phyloP scores from a whole-genome alignment of 495 filamentous ascomycete species.

The Platismatia glauca region DNA sequence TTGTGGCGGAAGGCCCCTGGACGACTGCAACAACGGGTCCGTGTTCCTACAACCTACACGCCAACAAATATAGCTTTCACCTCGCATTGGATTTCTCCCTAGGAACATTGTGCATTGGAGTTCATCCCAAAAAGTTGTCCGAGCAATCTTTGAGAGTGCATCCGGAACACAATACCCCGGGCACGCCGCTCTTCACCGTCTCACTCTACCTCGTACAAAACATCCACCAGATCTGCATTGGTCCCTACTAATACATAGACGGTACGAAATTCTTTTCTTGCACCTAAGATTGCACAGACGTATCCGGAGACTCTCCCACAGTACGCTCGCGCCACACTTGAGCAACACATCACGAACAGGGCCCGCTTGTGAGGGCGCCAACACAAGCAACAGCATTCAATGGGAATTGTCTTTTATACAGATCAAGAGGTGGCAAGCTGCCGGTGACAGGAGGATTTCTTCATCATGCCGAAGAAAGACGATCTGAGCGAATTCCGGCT shows the following conservation, averaged over 20 bases:
- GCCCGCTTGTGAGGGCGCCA: slow-evolving; percentile 13
- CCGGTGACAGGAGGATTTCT: slow-evolving; percentile 20
- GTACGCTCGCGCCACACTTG: neutral
- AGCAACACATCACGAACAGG: neutral
- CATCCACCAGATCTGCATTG: neutral
- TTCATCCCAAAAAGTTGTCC: slow-evolving; percentile 2
- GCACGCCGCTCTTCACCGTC: neutral
- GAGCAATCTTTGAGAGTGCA: slow-evolving; percentile 4
- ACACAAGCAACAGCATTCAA: slow-evolving; percentile 12
- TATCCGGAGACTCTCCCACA: neutral
- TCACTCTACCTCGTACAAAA: neutral
- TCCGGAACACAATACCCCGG: neutral
- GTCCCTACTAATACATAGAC: neutral
- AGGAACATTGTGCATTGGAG: slow-evolving; percentile 12
- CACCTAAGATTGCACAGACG: neutral
- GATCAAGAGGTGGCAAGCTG: slow-evolving; percentile 15
- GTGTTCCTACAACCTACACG: slow-evolving; percentile 7
- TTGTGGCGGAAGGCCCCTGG: slow-evolving; percentile 9
- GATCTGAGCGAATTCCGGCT: slow-evolving; percentile 16
- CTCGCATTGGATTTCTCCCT: slow-evolving; percentile 13
- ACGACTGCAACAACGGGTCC: neutral
- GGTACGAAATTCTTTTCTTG: neutral
- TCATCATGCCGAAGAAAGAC: slow-evolving; percentile 20
- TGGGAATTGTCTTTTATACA: slow-evolving; percentile 7
- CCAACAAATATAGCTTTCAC: slow-evolving; percentile 10